Base-by-base conservation (phyloP, 345 rosid genomes). In the Kernera saxatilis region DNA sequence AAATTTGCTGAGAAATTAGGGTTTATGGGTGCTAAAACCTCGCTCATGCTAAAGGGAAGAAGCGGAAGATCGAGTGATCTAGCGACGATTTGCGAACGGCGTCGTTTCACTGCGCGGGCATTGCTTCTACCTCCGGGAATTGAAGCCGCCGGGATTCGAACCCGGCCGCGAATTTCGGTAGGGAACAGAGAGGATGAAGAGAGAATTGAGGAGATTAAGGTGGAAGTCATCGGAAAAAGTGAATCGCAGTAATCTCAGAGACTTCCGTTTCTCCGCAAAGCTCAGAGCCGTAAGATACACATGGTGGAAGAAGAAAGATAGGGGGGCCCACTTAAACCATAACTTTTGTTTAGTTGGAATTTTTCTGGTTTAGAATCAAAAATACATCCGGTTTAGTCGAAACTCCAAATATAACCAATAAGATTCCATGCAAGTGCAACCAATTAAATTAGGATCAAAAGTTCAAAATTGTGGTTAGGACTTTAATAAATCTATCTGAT, bases 31-130 rank as follows among this genome's bases (percentile, higher is more conserved):
- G 33, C 21, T 61, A 49, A 82, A 49, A 82, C 89, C 80, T 87
- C 89, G 71, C 77, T 82, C 76, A 66, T 60, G 53, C 73, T 78
- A 73, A 87, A 87, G 19, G 92, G 89, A 52, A 87, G 89, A 64
- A 87, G 85, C 0, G 89, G 92, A 53, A 87, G 83, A 46, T 79
- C 76, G 1, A 85, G 73, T n/a, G 86, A 79, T 41, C 17, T 72
- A 2, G 79, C 81, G 3, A 56, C 17, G 2, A 64, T 69, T 19
- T 30, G 44, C 0, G 32, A 52, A 25, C 74, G 52, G 10, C 59
- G 64, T 18, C 65, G 66, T 55, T 43, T 68, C 52, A 5, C 21
- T 4, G 46, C 1, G 45, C 64, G 64, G 17, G 54, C 2, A 44
- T 21, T 69, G 50, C 2, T 61, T n/a, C 2, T 3, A 66, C 14